Evolutionary conservation across 805 yeast genomes (phyloP).

Genomic region (Pichia californica): DNA sequence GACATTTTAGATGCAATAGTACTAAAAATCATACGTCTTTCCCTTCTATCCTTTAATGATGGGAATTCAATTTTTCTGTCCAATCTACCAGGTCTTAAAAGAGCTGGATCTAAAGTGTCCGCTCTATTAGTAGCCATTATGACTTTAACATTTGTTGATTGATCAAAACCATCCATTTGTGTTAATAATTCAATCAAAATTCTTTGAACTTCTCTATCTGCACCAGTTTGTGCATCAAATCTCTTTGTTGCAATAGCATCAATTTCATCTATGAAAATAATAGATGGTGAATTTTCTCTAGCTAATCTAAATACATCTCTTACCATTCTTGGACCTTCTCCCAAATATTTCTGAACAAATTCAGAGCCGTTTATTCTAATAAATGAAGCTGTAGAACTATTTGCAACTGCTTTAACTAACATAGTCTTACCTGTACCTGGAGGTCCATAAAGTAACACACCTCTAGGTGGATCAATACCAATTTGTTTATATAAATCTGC

Average conservation of each 20-base stretch:
- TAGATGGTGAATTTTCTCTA: conserved; percentile 94
- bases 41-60: conserved; percentile 91
- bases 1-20: conserved; percentile 98
- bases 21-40: conserved; percentile 90
- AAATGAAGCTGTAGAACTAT: conserved; percentile 90
- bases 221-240: conserved; percentile 99
- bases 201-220: conserved; percentile 98
- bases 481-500: conserved; percentile 94
- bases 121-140: conserved; percentile 99
- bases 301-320: conserved; percentile 97
- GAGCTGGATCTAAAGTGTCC: conserved; percentile 98
- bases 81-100: conserved; percentile 95
- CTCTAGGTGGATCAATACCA: conserved; percentile 99
- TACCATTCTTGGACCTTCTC: conserved; percentile 99
- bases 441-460: conserved; percentile 96
- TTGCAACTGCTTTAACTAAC: conserved; percentile 98
- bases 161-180: conserved; percentile 99
- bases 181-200: conserved; percentile 89
- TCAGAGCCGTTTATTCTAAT: conserved; percentile 98
- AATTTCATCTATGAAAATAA: conserved; percentile 96
- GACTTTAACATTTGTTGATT: conserved; percentile 88
- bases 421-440: conserved; percentile 99
- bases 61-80: conserved; percentile 99
- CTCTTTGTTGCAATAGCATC: conserved; percentile 99
- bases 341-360: conserved; percentile 94